Conservation (phyloP, 345 rosid genomes). For the Durio zibethinus region DNA sequence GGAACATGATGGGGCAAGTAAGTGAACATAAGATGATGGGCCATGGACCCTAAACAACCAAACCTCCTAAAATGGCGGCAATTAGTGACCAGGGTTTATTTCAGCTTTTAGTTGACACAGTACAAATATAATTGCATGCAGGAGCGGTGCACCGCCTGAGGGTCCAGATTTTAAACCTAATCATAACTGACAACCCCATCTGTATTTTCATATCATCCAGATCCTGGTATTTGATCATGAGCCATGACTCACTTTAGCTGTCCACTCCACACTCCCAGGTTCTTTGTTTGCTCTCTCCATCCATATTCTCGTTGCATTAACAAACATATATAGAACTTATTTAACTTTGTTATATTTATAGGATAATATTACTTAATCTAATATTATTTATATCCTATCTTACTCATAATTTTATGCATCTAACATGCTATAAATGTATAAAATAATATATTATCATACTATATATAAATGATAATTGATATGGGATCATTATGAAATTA, state of each 20-base stretch:
- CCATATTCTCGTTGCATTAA: background rate
- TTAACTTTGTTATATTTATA: too few relatives aligned
- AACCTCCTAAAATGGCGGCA: background rate
- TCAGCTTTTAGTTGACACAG: background rate
- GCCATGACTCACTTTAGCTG: background rate
- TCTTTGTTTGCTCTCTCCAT: background rate
- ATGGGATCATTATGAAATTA: background rate
- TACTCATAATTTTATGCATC: too few relatives aligned
- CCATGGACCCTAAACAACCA: background rate
- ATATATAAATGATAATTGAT: too few relatives aligned
- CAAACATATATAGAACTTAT: too few relatives aligned
- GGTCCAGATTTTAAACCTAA: too few relatives aligned
- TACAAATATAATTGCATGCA: too few relatives aligned
- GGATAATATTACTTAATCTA: too few relatives aligned
- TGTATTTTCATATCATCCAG: slow-evolving; percentile 10
- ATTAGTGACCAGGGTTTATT: background rate
- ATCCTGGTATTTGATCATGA: slow-evolving; percentile 22
- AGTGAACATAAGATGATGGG: background rate
- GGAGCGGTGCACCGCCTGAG: too few relatives aligned
- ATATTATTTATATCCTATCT: too few relatives aligned
- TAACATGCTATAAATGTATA: too few relatives aligned
- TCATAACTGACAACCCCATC: background rate
- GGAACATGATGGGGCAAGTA: background rate
- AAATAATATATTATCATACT: too few relatives aligned
- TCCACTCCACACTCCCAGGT: background rate